Base-by-base conservation (phyloP, 2,329 filamentous ascomycete species). In the Xylariaceae sp. region DNA sequence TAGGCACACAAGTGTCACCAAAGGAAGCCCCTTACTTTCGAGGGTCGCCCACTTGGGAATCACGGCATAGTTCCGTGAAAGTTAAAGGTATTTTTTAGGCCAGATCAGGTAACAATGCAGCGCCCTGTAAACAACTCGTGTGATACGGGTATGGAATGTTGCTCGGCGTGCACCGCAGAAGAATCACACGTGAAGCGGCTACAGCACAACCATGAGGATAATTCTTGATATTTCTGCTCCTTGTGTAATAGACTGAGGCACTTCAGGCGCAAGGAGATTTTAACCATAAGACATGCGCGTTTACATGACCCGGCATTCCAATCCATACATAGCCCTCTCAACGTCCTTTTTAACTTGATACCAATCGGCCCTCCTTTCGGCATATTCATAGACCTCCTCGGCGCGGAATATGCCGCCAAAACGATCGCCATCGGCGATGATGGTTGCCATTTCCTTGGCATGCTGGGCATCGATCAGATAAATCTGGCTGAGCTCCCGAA, bases 381-480 rank as follows among this genome's bases (percentile, higher is more conserved):
- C 94, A 74, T 95, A 99, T 75, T 97, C 92, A 66, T 96, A 96
- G 3, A 97, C 94, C 75, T 99, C 94, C 70, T 99, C 94, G 0
- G 92, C 89, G 18, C 92, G 81, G 67, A 97, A 96, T 46, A 99
- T 88, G 12, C 94, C 94, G 22, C 88, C 82, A 69, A 97, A 99
- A 2, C 92, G 82, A 67, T 92, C 88, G 1, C 83, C 85, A 68
- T 99, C 94, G 0, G 94, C 92, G 67, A 99, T 96, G 52, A 99
- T 89, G 2, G 87, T 88, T 5, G 94, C 94, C 78, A 99, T 87
- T 70, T 97, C 94, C 70, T 95, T 95, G 13, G 94, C 89, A 68
- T 97, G 88, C 22, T 80, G 79, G 2, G 87, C 80, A 58, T 92
- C 90, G 58, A 99, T 95, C 47, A 99, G 79, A 71, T 95, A 99